Percentiles rank a stretch among this genome's conserved stretches.
Conservation (phyloP, 352 stramenopile genomes). For the Blastocystis sp. region DNA sequence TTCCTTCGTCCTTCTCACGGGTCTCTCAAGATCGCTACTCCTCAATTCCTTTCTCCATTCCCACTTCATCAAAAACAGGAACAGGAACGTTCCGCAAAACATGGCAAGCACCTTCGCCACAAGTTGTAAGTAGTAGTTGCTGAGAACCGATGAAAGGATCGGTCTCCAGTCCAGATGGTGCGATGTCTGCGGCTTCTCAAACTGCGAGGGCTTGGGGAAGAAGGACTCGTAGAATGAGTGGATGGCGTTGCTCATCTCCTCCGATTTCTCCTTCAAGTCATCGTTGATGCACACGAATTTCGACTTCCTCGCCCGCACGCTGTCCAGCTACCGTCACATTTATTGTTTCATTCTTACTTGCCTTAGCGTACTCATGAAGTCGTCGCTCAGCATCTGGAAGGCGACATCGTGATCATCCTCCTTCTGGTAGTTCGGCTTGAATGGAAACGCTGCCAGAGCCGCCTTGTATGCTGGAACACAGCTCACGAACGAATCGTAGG, state of each 20-base stretch:
- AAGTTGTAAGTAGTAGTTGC: neutral
- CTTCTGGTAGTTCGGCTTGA: slow-evolving; percentile 53
- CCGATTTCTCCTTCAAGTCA: slow-evolving; percentile 85
- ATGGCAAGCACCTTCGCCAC: neutral
- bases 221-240: slow-evolving; percentile 86
- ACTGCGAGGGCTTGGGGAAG: slow-evolving; percentile 84
- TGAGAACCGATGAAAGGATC: neutral
- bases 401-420: slow-evolving; percentile 79
- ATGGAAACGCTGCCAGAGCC: neutral
- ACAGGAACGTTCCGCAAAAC: neutral
- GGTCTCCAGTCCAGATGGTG: too few relatives aligned
- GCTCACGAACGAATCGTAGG: slow-evolving; percentile 1
- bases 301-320: slow-evolving; percentile 82
- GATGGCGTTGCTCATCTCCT: slow-evolving; percentile 80
- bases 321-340: slow-evolving; percentile 81
- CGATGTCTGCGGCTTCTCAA: slow-evolving; percentile 77
- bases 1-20: slow-evolving; percentile 34
- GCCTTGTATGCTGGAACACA: neutral
- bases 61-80: neutral
- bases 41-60: neutral
- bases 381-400: slow-evolving; percentile 90
- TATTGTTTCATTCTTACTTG: neutral
- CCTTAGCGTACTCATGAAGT: slow-evolving; percentile 80
- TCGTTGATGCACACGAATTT: slow-evolving; percentile 95
- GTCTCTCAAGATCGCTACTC: slow-evolving; percentile 25